phyloP scores from a whole-genome alignment of 306 rosid species.

The Trifolium pratense region DNA sequence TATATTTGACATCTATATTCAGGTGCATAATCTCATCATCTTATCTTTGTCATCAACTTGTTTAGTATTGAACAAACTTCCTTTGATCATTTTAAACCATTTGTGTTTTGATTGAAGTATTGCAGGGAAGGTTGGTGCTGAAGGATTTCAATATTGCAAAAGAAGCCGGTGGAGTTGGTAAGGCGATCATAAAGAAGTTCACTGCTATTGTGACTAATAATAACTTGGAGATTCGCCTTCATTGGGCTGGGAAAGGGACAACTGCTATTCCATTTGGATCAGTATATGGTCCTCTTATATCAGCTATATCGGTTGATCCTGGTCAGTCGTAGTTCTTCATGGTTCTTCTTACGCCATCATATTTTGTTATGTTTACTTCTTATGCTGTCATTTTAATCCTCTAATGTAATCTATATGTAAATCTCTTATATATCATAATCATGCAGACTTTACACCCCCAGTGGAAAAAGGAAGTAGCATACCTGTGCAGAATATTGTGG shows the following conservation, averaged over 20 bases:
- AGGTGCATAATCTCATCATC: slow-evolving; percentile 41
- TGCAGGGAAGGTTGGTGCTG: slow-evolving; percentile 42
- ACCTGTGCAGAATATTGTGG: too few relatives aligned
- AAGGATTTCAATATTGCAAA: slow-evolving; percentile 46
- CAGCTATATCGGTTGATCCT: slow-evolving; percentile 52
- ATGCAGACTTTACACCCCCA: too few relatives aligned
- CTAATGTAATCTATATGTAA: too few relatives aligned
- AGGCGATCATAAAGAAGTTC: neutral
- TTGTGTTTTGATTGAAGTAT: neutral
- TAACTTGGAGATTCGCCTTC: neutral
- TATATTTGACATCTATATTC: slow-evolving; percentile 58
- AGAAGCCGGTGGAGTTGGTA: slow-evolving; percentile 4
- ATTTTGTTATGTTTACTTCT: too few relatives aligned
- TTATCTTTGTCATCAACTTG: neutral
- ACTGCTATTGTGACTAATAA: neutral
- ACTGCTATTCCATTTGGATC: too few relatives aligned
- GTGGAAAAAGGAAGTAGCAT: too few relatives aligned
- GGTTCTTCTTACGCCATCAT: too few relatives aligned
- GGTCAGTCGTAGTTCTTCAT: neutral
- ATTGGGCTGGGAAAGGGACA: neutral
- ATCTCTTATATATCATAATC: too few relatives aligned
- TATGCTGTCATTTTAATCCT: too few relatives aligned
- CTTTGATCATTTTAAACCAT: neutral
- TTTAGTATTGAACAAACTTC: too few relatives aligned
- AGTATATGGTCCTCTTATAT: slow-evolving; percentile 65